phyloP scores from a whole-genome alignment of 495 filamentous ascomycete species.

The Podospora pseudocomata region DNA sequence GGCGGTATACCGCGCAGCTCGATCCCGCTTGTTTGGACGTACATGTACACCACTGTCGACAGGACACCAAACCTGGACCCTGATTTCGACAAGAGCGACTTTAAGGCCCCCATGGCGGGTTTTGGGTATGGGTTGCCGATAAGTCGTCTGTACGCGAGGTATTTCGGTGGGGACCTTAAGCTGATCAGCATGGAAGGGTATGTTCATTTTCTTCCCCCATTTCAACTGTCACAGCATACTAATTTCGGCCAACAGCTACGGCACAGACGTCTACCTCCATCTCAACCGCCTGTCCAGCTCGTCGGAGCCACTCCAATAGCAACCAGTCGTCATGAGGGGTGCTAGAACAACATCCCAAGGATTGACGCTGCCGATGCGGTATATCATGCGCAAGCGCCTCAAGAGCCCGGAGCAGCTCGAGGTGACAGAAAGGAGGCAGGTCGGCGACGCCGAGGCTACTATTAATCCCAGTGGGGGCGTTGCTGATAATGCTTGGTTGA shows the following conservation, averaged over 20 bases:
- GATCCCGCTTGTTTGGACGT: constrained; percentile 97
- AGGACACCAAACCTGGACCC: constrained; percentile 91
- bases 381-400: constrained; percentile 58
- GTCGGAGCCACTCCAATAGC: constrained; percentile 96
- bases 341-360: constrained; percentile 60
- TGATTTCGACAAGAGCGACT: constrained; percentile 98
- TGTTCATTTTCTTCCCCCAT: constrained; percentile 33
- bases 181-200: constrained; percentile 99
- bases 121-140: constrained; percentile 97
- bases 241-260: constrained; percentile 60
- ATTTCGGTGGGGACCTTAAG: constrained; percentile 96
- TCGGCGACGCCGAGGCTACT: constrained; percentile 75
- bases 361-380: constrained; percentile 69
- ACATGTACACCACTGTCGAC: constrained; percentile 99
- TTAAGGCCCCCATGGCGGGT: constrained; percentile 98
- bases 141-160: constrained; percentile 87
- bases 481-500: not conserved
- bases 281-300: constrained; percentile 92
- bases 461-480: constrained; percentile 37
- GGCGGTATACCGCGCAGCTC: constrained; percentile 87
- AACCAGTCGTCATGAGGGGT: constrained; percentile 94
- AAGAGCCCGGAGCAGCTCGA: constrained; percentile 49
- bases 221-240: not conserved
- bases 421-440: constrained; percentile 79
- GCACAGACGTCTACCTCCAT: constrained; percentile 97